These are phyloP conservation scores for Umbelopsis isabellina DNA, from an alignment of 192 early-diverging fungal species.

Conservation along the genomic window DNA sequence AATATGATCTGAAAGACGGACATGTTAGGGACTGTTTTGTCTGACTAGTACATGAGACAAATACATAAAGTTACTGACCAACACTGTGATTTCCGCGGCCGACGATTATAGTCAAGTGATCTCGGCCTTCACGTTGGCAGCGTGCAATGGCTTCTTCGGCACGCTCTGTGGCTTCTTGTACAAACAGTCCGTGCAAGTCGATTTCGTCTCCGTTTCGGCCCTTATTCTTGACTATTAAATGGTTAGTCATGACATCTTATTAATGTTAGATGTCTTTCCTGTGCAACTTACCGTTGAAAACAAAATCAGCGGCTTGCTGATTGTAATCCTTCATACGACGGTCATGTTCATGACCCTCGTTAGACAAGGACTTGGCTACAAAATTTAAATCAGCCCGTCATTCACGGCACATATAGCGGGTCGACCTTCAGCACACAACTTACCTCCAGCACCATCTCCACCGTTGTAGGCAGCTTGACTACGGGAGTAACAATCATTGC, in stretches of 20 bases:
- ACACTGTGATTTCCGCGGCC: slow-evolving; percentile 64
- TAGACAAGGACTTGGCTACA: slow-evolving; percentile 53
- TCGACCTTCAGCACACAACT: slow-evolving; percentile 2
- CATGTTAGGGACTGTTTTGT: neutral
- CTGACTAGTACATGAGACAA: neutral
- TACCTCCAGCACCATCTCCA: slow-evolving; percentile 51
- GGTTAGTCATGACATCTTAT: neutral
- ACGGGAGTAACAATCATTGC: slow-evolving; percentile 50
- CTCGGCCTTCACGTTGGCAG: slow-evolving; percentile 50
- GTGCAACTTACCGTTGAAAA: slow-evolving; percentile 44
- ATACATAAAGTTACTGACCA: slow-evolving; percentile 18
- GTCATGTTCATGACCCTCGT: slow-evolving; percentile 59
- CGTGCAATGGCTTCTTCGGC: slow-evolving; percentile 49
- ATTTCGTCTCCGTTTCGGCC: slow-evolving; percentile 48
- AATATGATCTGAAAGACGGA: slow-evolving; percentile 41
- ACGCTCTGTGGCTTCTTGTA: slow-evolving; percentile 60
- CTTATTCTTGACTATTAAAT: slow-evolving; percentile 46
- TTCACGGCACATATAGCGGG: neutral
- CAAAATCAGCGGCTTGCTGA: slow-evolving; percentile 51
- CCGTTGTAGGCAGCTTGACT: slow-evolving; percentile 50
- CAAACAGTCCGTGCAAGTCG: slow-evolving; percentile 73
- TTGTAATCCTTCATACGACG: slow-evolving; percentile 60
- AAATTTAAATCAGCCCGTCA: neutral
- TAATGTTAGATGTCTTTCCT: neutral
- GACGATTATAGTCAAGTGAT: slow-evolving; percentile 62